Percentiles rank a stretch among this genome's conserved stretches.
Evolutionary conservation across 345 rosid species (phyloP).

Genomic region (Pistacia atlantica): DNA sequence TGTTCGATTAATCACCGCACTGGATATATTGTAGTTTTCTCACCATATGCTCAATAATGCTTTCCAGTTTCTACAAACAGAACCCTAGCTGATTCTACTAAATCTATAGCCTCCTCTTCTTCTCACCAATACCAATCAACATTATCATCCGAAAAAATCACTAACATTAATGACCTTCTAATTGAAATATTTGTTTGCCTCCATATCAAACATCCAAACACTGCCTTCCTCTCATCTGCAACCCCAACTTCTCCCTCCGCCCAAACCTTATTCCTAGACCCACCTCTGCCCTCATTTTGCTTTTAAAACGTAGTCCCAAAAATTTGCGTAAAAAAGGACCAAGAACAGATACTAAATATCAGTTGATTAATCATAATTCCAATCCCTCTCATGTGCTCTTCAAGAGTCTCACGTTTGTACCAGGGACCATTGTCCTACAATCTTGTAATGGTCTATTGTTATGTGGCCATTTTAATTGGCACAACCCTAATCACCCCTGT

Average conservation of each 20-base stretch:
- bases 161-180: conserved; percentile 30
- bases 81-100: too few relatives aligned
- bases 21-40: too few relatives aligned
- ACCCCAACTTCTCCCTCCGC: not conserved
- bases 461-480: not conserved
- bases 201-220: conserved; percentile 34
- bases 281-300: too few relatives aligned
- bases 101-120: too few relatives aligned
- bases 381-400: not conserved
- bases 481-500: not conserved
- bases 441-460: not conserved
- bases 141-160: conserved; percentile 26
- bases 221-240: conserved; percentile 33
- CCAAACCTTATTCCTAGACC: too few relatives aligned
- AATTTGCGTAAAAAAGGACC: too few relatives aligned
- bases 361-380: not conserved
- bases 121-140: too few relatives aligned
- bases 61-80: too few relatives aligned
- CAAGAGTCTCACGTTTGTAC: not conserved
- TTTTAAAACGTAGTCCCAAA: too few relatives aligned
- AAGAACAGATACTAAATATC: not conserved
- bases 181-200: conserved; percentile 28
- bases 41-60: too few relatives aligned
- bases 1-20: too few relatives aligned
- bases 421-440: not conserved